phyloP scores from a whole-genome alignment of 257 asterid species.

The Nicotiana knightiana region DNA sequence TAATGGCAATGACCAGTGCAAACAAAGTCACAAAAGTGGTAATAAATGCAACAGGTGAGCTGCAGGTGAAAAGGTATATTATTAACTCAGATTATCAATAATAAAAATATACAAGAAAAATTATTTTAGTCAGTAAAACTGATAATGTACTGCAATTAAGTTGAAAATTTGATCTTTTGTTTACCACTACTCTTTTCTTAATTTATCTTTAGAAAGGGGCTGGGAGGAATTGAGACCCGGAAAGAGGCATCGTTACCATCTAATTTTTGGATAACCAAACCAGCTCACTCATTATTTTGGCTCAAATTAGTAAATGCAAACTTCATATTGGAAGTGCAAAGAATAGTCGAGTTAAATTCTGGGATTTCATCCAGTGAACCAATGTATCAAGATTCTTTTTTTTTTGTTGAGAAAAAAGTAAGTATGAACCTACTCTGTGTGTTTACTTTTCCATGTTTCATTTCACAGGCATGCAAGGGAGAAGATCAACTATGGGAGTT shows the following conservation, averaged over 20 bases:
- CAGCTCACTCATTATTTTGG: background rate
- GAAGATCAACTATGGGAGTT: background rate
- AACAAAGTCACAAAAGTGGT: constrained; percentile 87
- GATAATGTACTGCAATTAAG: background rate
- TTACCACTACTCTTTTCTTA: background rate
- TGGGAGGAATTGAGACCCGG: background rate
- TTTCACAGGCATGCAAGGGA: background rate
- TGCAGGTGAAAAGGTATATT: constrained; percentile 31
- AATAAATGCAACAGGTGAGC: constrained; percentile 97
- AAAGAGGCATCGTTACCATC: background rate
- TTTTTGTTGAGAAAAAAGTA: too few species aligned
- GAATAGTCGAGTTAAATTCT: background rate
- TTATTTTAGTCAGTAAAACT: background rate
- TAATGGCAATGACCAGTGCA: constrained; percentile 96
- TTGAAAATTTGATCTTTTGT: background rate
- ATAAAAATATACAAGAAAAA: background rate
- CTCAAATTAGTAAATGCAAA: background rate
- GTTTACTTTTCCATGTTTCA: background rate
- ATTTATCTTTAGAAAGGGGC: background rate
- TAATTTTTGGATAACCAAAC: too few species aligned
- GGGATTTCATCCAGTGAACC: background rate
- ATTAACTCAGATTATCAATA: constrained; percentile 1
- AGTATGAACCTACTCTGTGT: background rate
- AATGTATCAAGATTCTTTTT: background rate
- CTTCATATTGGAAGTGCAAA: background rate